Percentiles rank a stretch among this genome's conserved stretches.
Conservation (phyloP, 371 early-diverging fungal species). For the Actinomucor elegans region DNA sequence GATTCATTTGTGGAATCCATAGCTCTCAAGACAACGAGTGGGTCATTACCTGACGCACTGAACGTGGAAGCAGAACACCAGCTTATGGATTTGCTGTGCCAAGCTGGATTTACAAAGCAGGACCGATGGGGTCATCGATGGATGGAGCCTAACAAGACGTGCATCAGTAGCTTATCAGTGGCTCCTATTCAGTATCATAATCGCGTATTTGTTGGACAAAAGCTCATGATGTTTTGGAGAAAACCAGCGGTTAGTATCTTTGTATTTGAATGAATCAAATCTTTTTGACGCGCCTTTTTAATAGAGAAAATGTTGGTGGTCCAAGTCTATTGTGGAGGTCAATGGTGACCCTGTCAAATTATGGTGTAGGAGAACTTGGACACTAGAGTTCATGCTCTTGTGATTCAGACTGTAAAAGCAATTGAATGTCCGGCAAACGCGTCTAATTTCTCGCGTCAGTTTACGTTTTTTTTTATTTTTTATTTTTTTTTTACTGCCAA, state of each 20-base stretch:
- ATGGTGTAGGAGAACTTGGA: conserved; percentile 76
- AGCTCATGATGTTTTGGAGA: conserved; percentile 70
- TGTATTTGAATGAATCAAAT: too few relatives aligned
- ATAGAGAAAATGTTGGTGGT: conserved; percentile 54
- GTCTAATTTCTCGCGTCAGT: too few relatives aligned
- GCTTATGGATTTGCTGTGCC: conserved; percentile 79
- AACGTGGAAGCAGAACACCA: conserved; percentile 74
- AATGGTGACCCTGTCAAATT: conserved; percentile 52
- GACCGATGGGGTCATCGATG: conserved; percentile 78
- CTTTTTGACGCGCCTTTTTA: neutral
- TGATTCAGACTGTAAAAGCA: too few relatives aligned
- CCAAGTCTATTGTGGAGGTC: conserved; percentile 57
- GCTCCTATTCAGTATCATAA: conserved; percentile 54
- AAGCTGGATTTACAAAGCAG: conserved; percentile 71
- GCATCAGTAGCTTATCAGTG: conserved; percentile 63
- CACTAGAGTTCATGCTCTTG: conserved; percentile 65
- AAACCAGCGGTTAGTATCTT: conserved; percentile 71
- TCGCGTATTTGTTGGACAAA: conserved; percentile 63
- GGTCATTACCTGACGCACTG: too few relatives aligned
- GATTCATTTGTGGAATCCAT: conserved; percentile 48
- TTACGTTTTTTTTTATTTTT: too few relatives aligned
- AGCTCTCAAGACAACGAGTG: too few relatives aligned
- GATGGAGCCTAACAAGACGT: conserved; percentile 64
- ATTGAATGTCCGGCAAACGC: too few relatives aligned
- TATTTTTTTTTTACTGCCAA: too few relatives aligned